Evolutionary conservation across 2,329 filamentous ascomycete genomes (phyloP), one percentile per base, ranked within the genome.

Genomic region (Fusarium sp.): DNA sequence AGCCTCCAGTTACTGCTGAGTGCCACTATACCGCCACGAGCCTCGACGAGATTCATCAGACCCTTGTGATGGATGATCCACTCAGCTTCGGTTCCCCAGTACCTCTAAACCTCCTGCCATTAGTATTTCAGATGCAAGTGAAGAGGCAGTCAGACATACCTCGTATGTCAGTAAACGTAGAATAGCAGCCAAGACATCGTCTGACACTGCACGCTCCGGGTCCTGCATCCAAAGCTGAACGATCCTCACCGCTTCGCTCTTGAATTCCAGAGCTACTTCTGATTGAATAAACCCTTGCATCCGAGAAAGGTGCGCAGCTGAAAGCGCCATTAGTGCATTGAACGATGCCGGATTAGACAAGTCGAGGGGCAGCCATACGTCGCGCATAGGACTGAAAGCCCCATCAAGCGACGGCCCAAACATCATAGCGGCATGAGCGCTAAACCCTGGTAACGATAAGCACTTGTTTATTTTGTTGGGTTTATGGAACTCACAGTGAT

Each of bases 271-370:
- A 2, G 79, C 81, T 44, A 79, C 75, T 20, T 63, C 69, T 3
- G 79, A 80, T 10, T 70, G 62, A 13, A 60, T 73, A 1, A 78
- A 76, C 1, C 78, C 79, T 31, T 82, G 80, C 60, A 83, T 76
- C 7, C 81, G 77, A 39, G 81, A 77, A 3, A 84, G 65, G 52
- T 84, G 83, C 1, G 82, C 82, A 3, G 83, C 83, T 5, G 83
- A 80, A 62, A 84, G 83, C 2, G 83, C 82, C 81, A 84, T 83
- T 45, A 83, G 80, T 24, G 79, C 79, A 45, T 84, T 83, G 70
- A 84, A 84, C 2, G 82, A 83, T 10, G 83, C 81, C 5, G 81
- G 78, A 60, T 84, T 84, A 9, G 83, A 84, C 22, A 84, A 72
- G 51, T 84, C 82, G 5, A 84, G 69, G 0, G 83, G 82, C 33